These are phyloP conservation scores for Paratrimastix pyriformis DNA, from an alignment of 78 protist genomes.

Conservation along the genomic window DNA sequence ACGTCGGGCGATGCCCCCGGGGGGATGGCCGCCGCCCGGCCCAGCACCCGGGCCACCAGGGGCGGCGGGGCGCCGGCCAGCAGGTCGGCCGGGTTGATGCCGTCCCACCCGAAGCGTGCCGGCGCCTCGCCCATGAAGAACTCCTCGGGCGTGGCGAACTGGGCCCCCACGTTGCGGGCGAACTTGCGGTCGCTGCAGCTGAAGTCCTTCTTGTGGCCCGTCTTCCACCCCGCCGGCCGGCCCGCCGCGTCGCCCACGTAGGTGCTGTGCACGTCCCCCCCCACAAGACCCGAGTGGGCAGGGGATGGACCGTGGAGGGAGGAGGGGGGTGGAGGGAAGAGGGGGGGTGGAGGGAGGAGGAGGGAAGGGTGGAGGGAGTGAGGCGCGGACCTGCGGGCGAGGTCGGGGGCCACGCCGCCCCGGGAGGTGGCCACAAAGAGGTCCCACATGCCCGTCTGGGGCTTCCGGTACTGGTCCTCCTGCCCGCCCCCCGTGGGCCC, in stretches of 20 bases:
- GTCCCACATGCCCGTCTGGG: too few relatives aligned
- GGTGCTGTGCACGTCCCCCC: too few relatives aligned
- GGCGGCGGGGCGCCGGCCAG: background rate
- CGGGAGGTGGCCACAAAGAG: too few relatives aligned
- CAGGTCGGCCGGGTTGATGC: background rate
- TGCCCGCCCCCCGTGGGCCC: too few relatives aligned
- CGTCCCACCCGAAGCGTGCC: slow-evolving; percentile 18
- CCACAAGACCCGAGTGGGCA: too few relatives aligned
- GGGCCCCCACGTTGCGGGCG: slow-evolving; percentile 45
- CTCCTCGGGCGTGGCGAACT: slow-evolving; percentile 68
- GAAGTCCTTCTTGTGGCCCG: slow-evolving; percentile 57
- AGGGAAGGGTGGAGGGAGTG: too few relatives aligned
- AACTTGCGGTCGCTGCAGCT: slow-evolving; percentile 57
- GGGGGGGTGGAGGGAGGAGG: too few relatives aligned
- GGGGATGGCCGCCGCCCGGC: background rate
- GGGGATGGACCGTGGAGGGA: too few relatives aligned
- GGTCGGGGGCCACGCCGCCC: too few relatives aligned
- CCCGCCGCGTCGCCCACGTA: slow-evolving; percentile 75
- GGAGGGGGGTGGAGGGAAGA: too few relatives aligned
- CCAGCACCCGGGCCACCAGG: background rate
- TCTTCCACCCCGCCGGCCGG: slow-evolving; percentile 22
- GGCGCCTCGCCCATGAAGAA: slow-evolving; percentile 48
- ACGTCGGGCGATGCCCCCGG: background rate
- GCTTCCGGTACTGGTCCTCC: too few relatives aligned
- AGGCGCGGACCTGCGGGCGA: too few relatives aligned